Evolutionary conservation across 2,329 filamentous ascomycete species (phyloP), one percentile per base, ranked within the genome.

Genomic region (Cercospora berteroae): DNA sequence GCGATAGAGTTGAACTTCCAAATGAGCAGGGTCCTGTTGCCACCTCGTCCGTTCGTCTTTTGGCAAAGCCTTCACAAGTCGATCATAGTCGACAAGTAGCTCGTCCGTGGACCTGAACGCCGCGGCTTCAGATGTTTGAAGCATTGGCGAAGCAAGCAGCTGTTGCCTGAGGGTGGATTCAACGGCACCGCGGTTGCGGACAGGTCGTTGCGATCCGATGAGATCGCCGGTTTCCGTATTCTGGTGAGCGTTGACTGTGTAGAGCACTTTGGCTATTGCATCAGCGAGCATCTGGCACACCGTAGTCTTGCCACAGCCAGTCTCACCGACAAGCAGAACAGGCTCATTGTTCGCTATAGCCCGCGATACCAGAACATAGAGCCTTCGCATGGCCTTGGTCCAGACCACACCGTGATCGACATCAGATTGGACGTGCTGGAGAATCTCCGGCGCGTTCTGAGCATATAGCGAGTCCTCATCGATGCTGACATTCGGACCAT

Each of bases 141-240:
- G 65, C 12, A 65, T 20, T 1, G 81, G 72, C 62, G 77, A 77
- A n/a, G 76, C 69, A 9, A 80, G 72, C 29, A 97, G 79, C 73
- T 91, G 88, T n/a, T 84, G 78, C 33, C 83, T 82, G 31, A 98
- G 81, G 1, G 86, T 79, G 29, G 90, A 87, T 39, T 91, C 81
- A 36, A 96, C 87, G 1, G 87, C 87, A 13, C 89, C 87, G 50
- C 94, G 88, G 77, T 98, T 98, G 70, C 96, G 87, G 23, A 98
- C 87, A 3, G 95, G 95, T 67, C 95, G 84, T 78, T 99, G 95
- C 3, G 95, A 95, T 71, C 95, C 95, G 71, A 99, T 98, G 10
- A 99, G 84, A 79, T 99, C 95, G 16, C 95, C 94, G 0, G 96
- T 98, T 78, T 99, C 96, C 0, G 95, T 94, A 72, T 99, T 99